These are phyloP conservation scores for Psilocybe azurescens DNA, from an alignment of 768 basidiomycete species.

Conservation along the genomic window DNA sequence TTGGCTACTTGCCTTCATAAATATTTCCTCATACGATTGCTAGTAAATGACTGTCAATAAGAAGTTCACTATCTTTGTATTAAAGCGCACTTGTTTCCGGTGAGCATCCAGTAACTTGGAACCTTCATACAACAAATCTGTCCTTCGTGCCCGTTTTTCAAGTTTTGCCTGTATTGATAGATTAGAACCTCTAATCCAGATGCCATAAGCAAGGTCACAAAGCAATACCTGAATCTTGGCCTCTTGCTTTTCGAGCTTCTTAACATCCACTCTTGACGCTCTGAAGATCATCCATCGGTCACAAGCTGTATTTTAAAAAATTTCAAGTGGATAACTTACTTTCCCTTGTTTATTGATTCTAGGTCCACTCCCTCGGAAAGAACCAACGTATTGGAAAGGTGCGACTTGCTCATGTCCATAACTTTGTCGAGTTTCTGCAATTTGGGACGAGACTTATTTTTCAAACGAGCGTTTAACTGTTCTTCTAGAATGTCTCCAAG, in stretches of 20 bases:
- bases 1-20: constrained; percentile 78
- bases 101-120: constrained; percentile 93
- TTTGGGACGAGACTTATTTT: constrained; percentile 65
- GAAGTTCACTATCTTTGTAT: neutral
- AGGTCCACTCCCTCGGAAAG: constrained; percentile 86
- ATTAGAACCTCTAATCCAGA: neutral
- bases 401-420: constrained; percentile 85
- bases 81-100: constrained; percentile 76
- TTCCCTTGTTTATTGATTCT: constrained; percentile 93
- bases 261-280: constrained; percentile 91
- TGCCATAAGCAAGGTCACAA: constrained; percentile 6
- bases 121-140: constrained; percentile 86
- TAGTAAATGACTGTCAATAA: constrained; percentile 35
- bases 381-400: constrained; percentile 81
- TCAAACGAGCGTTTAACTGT: constrained; percentile 61
- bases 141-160: constrained; percentile 86
- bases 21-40: constrained; percentile 99
- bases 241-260: constrained; percentile 96
- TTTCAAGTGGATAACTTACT: constrained; percentile 52
- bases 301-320: constrained; percentile 20
- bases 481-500: constrained; percentile 70
- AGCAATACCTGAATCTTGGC: constrained; percentile 82
- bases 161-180: constrained; percentile 77
- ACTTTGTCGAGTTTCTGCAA: constrained; percentile 83
- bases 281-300: constrained; percentile 39